A percentile compares a stretch with the other conserved stretches of the same genome.
Evolutionary conservation across 495 filamentous ascomycete species (phyloP).

Genomic region (Sphaerosporella brunnea): DNA sequence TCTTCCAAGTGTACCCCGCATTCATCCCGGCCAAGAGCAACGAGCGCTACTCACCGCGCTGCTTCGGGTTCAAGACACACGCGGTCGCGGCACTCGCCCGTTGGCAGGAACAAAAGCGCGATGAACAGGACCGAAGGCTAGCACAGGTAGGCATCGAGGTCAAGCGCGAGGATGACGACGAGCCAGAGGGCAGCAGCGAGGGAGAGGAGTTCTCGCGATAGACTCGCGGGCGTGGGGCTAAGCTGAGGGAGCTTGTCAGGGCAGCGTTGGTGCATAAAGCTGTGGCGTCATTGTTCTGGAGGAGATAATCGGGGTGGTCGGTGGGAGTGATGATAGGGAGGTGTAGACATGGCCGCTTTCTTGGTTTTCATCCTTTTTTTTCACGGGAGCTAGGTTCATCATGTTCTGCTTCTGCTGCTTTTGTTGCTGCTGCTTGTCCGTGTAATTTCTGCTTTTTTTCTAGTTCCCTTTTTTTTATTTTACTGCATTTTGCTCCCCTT

Average conservation of each 20-base stretch:
- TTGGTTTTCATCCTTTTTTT: neutral
- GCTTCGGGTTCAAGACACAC: constrained; percentile 92
- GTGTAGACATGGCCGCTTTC: neutral
- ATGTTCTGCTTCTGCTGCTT: neutral
- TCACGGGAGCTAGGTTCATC: constrained; percentile 2
- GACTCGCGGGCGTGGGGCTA: neutral
- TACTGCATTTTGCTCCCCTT: neutral
- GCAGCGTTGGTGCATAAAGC: neutral
- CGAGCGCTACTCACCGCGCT: constrained; percentile 68
- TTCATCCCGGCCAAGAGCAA: constrained; percentile 69
- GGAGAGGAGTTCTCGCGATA: constrained; percentile 23
- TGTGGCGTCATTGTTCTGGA: no score
- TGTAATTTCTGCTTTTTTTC: neutral
- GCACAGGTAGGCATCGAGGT: constrained; percentile 38
- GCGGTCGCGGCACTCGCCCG: constrained; percentile 69
- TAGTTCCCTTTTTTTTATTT: neutral
- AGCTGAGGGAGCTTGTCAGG: neutral
- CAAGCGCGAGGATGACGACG: constrained; percentile 41
- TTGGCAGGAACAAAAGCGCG: constrained; percentile 71
- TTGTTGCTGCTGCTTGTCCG: constrained; percentile 1
- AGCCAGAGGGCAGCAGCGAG: constrained; percentile 33
- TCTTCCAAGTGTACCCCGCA: constrained; percentile 93
- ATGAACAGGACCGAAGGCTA: constrained; percentile 55
- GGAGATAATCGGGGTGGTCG: no score
- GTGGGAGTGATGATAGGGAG: neutral